Conservation (phyloP, 2,329 filamentous ascomycete species). For the Botrytis fragariae region DNA sequence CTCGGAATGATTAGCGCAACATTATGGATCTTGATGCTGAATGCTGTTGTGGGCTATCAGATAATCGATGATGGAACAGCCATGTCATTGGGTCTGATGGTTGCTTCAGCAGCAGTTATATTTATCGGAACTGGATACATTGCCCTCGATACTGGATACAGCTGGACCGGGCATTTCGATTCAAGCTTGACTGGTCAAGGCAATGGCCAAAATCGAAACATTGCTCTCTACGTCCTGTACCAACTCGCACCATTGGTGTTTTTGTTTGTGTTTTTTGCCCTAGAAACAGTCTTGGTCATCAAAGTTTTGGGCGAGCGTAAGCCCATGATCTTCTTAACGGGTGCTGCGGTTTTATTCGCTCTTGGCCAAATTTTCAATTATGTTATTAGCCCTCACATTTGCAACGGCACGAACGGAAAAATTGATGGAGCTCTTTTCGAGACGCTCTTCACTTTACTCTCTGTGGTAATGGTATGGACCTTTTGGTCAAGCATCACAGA, state of each 20-base stretch:
- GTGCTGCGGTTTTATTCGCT: conserved; percentile 77
- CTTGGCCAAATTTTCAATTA: conserved; percentile 96
- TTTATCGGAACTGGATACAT: conserved; percentile 95
- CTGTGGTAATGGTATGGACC: conserved; percentile 81
- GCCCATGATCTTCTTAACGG: conserved; percentile 85
- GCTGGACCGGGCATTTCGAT: conserved; percentile 78
- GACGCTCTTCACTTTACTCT: conserved; percentile 83
- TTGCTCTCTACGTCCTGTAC: conserved; percentile 91
- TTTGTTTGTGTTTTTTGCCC: conserved; percentile 79
- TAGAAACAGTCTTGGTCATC: conserved; percentile 82
- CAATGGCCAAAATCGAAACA: conserved; percentile 57
- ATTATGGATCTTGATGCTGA: conserved; percentile 86
- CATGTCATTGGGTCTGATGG: conserved; percentile 73
- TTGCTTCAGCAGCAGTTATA: conserved; percentile 66
- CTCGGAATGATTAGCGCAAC: conserved; percentile 86
- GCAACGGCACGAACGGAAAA: conserved; percentile 74
- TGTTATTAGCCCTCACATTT: conserved; percentile 86
- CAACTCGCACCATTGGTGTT: conserved; percentile 86
- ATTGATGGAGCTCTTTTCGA: conserved; percentile 94
- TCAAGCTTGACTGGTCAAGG: conserved; percentile 49
- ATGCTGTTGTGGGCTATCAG: conserved; percentile 90
- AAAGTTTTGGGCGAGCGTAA: conserved; percentile 81
- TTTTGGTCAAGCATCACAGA: conserved; percentile 99
- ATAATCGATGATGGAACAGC: conserved; percentile 90
- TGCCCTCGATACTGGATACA: conserved; percentile 85